phyloP scores from a whole-genome alignment of 148 eudicot species.

The Cornus suecica region DNA sequence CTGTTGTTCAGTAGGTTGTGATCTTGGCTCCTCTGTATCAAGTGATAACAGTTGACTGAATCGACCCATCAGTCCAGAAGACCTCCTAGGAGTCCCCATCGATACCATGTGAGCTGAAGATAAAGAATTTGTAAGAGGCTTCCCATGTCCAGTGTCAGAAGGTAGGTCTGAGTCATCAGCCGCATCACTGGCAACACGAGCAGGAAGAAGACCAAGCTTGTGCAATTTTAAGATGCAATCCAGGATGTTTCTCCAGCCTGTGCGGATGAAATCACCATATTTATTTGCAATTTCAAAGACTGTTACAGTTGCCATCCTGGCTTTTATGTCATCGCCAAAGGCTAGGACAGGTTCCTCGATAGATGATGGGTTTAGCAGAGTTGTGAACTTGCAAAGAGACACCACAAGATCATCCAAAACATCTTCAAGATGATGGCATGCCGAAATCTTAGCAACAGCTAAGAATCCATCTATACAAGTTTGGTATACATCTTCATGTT shows the following conservation, averaged over 20 bases:
- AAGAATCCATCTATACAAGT: constrained; percentile 88
- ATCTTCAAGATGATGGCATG: constrained; percentile 70
- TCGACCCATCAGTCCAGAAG: constrained; percentile 89
- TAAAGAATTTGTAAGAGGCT: constrained; percentile 42
- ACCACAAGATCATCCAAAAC: constrained; percentile 86
- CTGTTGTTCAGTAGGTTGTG: constrained; percentile 83
- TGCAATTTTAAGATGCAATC: constrained; percentile 84
- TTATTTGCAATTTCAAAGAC: constrained; percentile 84
- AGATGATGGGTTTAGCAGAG: constrained; percentile 65
- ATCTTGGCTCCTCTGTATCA: constrained; percentile 83
- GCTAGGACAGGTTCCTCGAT: constrained; percentile 78
- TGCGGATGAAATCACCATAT: constrained; percentile 79
- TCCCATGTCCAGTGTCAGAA: constrained; percentile 49
- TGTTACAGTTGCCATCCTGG: constrained; percentile 80
- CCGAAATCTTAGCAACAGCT: constrained; percentile 82
- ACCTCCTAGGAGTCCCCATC: constrained; percentile 62
- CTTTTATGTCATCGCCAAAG: constrained; percentile 80
- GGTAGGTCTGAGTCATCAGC: constrained; percentile 67
- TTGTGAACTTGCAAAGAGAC: constrained; percentile 88
- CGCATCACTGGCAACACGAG: constrained; percentile 80
- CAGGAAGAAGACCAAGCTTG: constrained; percentile 86
- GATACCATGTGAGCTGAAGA: constrained; percentile 54
- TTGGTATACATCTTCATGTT: constrained; percentile 75
- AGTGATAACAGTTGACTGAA: constrained; percentile 83
- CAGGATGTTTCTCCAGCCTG: constrained; percentile 85